Base-by-base conservation (phyloP, 1,139 yeast genomes). In the Geotrichum citri-aurantii region DNA sequence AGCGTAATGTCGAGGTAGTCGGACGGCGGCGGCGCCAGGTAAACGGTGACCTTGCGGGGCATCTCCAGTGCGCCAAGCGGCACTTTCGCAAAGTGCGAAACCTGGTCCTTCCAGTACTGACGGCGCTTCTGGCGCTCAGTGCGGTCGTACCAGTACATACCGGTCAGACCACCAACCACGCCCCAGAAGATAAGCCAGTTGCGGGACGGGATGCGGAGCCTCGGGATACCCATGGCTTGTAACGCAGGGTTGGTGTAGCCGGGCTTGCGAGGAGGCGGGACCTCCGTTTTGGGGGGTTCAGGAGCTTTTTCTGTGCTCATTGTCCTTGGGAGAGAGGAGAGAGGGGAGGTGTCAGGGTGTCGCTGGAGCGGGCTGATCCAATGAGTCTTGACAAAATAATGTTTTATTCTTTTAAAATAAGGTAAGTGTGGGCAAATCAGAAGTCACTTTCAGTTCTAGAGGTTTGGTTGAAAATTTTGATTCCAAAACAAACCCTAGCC, bases 1-100 rank as follows among this genome's bases (percentile, higher is more conserved):
- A 88, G 71, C 19, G 95, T 84, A 62, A 84, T 85, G 52, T 87
- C 96, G 55, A 95, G 75, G 67, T 84, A 90, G 71, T 93, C 98
- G 66, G 90, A 88, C 17, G 99, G 99, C 14, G 98, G 97, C 17
- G 99, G 99, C 0, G 97, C 96, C 61, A 92, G 81, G 69, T 85
- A 92, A 1, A 95, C 84, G 1, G 90, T 84, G 58, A 95, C 77
- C 66, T 85, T 88, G 57, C 99, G 79, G 1, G 97, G 92, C 40
- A 81, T 69, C 44, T 81, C 79, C 55, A 84, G 69, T 0, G 80
- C 77, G 47, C 75, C 74, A 55, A 83, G 79, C 23, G 72, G 73
- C 58, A 65, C 64, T 14, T 77, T 68, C 10, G 91, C 80, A 56
- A 80, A 70, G 10, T 73, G 74, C 49, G 81, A 73, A 1, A 90